These are phyloP conservation scores for Cinchona pubescens DNA, from an alignment of 257 asterid species.

Conservation along the genomic window DNA sequence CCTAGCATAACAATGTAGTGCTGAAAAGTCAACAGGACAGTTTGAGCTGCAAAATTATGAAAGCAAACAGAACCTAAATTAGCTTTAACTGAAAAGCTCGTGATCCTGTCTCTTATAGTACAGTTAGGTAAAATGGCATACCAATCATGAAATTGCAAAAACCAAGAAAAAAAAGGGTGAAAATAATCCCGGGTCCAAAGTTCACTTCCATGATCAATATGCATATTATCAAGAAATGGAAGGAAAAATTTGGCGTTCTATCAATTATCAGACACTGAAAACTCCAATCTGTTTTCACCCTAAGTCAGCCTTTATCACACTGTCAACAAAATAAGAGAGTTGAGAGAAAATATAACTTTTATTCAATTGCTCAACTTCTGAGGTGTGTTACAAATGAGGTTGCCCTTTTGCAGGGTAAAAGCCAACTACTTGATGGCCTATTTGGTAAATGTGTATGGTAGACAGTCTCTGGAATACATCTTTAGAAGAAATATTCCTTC, in stretches of 20 bases:
- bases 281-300: neutral
- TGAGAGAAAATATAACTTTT: too few species aligned
- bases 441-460: too few species aligned
- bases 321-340: too few species aligned
- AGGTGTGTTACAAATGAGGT: too few species aligned
- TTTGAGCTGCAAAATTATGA: constrained; percentile 59
- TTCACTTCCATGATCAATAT: neutral
- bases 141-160: neutral
- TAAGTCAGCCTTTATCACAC: too few species aligned
- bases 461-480: too few species aligned
- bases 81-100: neutral
- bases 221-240: neutral
- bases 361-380: too few species aligned
- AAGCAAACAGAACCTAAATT: neutral
- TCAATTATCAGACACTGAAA: neutral
- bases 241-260: neutral
- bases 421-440: too few species aligned
- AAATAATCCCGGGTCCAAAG: neutral
- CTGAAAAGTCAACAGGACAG: constrained; percentile 70
- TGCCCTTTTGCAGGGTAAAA: too few species aligned
- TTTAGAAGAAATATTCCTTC: too few species aligned
- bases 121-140: neutral
- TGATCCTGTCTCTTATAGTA: too few species aligned
- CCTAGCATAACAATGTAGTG: constrained; percentile 99
- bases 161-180: neutral